A percentile compares a stretch with the other conserved stretches of the same genome.
phyloP scores from a whole-genome alignment of 2,329 filamentous ascomycete genomes.

The Coniella vitis region DNA sequence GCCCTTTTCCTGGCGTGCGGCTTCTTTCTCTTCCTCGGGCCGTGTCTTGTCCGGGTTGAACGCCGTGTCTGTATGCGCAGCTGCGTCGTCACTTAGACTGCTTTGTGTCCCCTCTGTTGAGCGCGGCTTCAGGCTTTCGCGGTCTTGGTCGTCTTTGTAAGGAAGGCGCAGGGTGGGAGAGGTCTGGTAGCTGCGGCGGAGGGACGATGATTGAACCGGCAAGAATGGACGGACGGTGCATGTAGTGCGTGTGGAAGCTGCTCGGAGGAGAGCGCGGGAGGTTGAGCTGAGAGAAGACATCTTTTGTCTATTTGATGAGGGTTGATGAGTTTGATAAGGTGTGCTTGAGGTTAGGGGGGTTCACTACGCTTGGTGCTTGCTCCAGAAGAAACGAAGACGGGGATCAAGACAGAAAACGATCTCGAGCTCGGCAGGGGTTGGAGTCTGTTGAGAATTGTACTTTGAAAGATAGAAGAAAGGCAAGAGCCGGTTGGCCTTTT shows the following conservation, averaged over 20 bases:
- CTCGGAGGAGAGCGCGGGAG: conserved; percentile 11
- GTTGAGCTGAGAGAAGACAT: conserved; percentile 11
- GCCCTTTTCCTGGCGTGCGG: conserved; percentile 29
- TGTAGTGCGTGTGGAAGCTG: conserved; percentile 8
- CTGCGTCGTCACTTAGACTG: conserved; percentile 54
- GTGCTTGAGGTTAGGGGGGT: too few relatives aligned
- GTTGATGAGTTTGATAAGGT: neutral
- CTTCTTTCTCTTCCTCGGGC: conserved; percentile 52
- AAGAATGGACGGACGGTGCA: neutral
- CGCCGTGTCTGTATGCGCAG: conserved; percentile 52
- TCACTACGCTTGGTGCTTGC: too few relatives aligned
- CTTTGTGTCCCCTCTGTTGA: conserved; percentile 62
- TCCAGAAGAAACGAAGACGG: too few relatives aligned
- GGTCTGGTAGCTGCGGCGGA: conserved; percentile 27
- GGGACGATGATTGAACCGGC: neutral
- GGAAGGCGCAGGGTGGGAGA: conserved; percentile 24
- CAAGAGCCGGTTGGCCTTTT: neutral
- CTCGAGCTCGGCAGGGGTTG: too few relatives aligned
- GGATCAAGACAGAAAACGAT: too few relatives aligned
- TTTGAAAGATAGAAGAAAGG: too few relatives aligned
- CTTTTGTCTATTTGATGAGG: neutral
- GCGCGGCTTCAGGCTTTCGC: conserved; percentile 57
- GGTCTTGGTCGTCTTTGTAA: conserved; percentile 49
- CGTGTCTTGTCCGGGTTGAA: conserved; percentile 63
- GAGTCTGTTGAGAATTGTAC: too few relatives aligned